Percentiles rank a stretch among this genome's conserved stretches.
Conservation (phyloP, 208 protist species). For the Leishmania major region DNA sequence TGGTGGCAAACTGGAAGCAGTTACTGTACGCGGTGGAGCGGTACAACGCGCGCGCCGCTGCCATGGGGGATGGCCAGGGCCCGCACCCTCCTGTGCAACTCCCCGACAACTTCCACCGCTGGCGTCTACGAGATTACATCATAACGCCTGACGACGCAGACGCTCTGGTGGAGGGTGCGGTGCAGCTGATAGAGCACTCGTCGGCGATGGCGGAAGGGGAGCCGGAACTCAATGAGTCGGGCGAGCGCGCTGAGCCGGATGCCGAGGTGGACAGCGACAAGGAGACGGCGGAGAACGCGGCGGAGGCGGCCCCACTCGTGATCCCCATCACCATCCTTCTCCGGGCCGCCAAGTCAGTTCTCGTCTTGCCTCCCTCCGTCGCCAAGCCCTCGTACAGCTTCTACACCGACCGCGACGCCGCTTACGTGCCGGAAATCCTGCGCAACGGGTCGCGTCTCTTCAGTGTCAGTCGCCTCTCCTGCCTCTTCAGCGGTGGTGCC, state of each 20-base stretch:
- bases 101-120: slow-evolving; percentile 64
- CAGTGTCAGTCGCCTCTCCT: slow-evolving; percentile 48
- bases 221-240: not conserved
- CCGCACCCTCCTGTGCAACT: slow-evolving; percentile 30
- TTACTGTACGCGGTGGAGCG: slow-evolving; percentile 60
- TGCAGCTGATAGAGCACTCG: slow-evolving; percentile 41
- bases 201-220: slow-evolving; percentile 2
- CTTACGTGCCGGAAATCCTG: slow-evolving; percentile 71
- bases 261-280: not conserved
- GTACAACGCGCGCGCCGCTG: slow-evolving; percentile 34
- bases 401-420: slow-evolving; percentile 65
- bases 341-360: slow-evolving; percentile 41
- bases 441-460: slow-evolving; percentile 74
- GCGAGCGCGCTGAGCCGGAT: not conserved
- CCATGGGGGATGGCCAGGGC: not conserved
- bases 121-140: slow-evolving; percentile 62
- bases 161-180: slow-evolving; percentile 45
- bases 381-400: slow-evolving; percentile 56
- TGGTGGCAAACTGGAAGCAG: slow-evolving; percentile 85
- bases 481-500: not conserved
- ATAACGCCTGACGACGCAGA: slow-evolving; percentile 56
- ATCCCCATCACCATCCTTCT: slow-evolving; percentile 43
- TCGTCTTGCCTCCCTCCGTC: slow-evolving; percentile 28
- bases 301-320: slow-evolving; percentile 2
- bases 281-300: not conserved